Percentiles rank a stretch among this genome's conserved stretches.
phyloP scores from a whole-genome alignment of 371 early-diverging fungal genomes.

The Mucor saturninus region DNA sequence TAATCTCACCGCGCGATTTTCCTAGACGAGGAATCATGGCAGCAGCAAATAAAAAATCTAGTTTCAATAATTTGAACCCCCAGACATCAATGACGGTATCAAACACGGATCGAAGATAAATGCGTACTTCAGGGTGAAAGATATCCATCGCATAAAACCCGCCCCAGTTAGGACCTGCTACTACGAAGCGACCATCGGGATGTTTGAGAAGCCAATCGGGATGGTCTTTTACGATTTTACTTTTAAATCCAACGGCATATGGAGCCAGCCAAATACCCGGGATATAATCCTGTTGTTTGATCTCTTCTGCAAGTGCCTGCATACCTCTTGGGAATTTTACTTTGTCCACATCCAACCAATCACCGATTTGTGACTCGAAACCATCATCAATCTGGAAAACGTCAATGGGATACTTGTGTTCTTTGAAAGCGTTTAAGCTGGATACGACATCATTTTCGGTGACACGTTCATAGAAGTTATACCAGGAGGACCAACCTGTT shows the following conservation, averaged over 20 bases:
- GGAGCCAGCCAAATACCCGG: slow-evolving; percentile 68
- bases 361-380: slow-evolving; percentile 58
- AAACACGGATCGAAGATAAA: slow-evolving; percentile 55
- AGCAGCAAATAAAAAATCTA: slow-evolving; percentile 67
- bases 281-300: slow-evolving; percentile 41
- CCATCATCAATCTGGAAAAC: slow-evolving; percentile 70
- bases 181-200: slow-evolving; percentile 29
- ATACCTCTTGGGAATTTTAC: slow-evolving; percentile 60
- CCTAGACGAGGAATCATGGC: slow-evolving; percentile 61
- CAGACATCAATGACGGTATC: slow-evolving; percentile 52
- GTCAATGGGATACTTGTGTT: slow-evolving; percentile 54
- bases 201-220: slow-evolving; percentile 61
- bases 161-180: slow-evolving; percentile 56
- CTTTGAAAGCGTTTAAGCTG: slow-evolving; percentile 44
- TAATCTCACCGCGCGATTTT: slow-evolving; percentile 61
- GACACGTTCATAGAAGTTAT: slow-evolving; percentile 60
- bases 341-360: slow-evolving; percentile 55
- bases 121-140: slow-evolving; percentile 50
- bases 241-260: slow-evolving; percentile 56
- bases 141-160: slow-evolving; percentile 63
- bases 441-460: slow-evolving; percentile 52
- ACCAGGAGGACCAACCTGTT: slow-evolving; percentile 69
- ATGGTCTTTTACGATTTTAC: slow-evolving; percentile 53
- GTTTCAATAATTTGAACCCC: slow-evolving; percentile 61
- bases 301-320: slow-evolving; percentile 40